Evolutionary conservation across 1,139 yeast species (phyloP), one percentile per base, ranked within the genome.

Genomic region (Suhomyces choctaworum): DNA sequence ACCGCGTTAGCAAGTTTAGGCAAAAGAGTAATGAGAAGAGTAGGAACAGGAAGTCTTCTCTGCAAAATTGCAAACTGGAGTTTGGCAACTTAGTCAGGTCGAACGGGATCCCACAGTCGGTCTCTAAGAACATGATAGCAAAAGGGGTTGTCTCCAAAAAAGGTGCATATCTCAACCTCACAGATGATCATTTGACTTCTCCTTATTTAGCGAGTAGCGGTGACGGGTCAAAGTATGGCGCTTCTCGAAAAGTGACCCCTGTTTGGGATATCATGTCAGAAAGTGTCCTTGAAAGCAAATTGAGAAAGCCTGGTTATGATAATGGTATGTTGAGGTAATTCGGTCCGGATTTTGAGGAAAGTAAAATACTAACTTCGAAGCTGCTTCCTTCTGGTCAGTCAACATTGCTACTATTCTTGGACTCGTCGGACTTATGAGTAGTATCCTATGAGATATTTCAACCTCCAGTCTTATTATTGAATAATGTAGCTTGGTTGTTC

Each of bases 11-110:
- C n/a, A n/a, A n/a, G n/a, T n/a, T n/a, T n/a, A n/a, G n/a, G 39
- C 48, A 49, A 34, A 34, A 42, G n/a, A 56, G 51, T 34, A 45
- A 62, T 12, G 50, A 55, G 2, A 45, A 49, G 25, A 40, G 62
- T 8, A 60, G 62, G 64, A 50, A 44, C 36, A 43, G 44, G 23
- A 58, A 58, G 40, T 51, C 51, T 26, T 52, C 44, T 63, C 48
- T 47, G 43, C 38, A 32, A 53, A 40, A 34, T 47, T 51, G 28
- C 65, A 61, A 39, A 40, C 53, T 25, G 58, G 52, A 10, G 9
- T 84, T 81, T 54, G 61, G 63, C 3, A 80, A 81, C 48, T 51
- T 82, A 26, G 81, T 78, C 29, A 58, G 73, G 3, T 60, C 76
- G 1, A 60, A 55, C 6, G 73, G 71, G 0, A 60, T 80, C 8